Conservation (phyloP, 768 basidiomycete genomes). For the Russula dissimulans region DNA sequence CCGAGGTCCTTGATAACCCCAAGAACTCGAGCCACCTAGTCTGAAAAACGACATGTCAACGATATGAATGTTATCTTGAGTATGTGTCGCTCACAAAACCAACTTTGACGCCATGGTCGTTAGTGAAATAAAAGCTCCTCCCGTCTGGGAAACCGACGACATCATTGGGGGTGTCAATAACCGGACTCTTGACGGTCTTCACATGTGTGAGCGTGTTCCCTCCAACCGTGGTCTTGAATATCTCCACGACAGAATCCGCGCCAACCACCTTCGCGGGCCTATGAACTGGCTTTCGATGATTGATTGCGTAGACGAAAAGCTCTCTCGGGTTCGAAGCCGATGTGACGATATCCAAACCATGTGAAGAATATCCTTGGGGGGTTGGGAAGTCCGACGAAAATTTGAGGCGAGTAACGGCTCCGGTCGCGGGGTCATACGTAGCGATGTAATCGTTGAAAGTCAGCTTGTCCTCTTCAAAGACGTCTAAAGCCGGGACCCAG, state of each 20-base stretch:
- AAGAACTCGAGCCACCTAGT: conserved; percentile 4
- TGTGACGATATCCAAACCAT: conserved; percentile 62
- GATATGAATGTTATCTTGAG: background rate
- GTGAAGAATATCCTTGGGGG: conserved; percentile 40
- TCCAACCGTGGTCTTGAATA: conserved; percentile 49
- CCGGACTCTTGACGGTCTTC: conserved; percentile 45
- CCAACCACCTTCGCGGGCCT: conserved; percentile 37
- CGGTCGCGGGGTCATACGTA: conserved; percentile 43
- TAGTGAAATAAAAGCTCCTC: conserved; percentile 59
- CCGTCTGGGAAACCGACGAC: conserved; percentile 58
- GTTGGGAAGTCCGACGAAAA: conserved; percentile 24
- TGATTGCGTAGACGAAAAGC: conserved; percentile 61
- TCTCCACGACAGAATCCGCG: conserved; percentile 64
- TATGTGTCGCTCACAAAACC: conserved; percentile 36
- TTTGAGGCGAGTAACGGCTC: conserved; percentile 36
- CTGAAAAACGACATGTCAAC: background rate
- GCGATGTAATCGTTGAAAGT: conserved; percentile 48
- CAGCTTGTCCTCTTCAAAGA: conserved; percentile 30
- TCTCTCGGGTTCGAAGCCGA: conserved; percentile 38
- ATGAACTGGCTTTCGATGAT: conserved; percentile 49
- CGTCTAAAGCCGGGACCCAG: conserved; percentile 43
- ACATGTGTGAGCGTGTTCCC: conserved; percentile 41
- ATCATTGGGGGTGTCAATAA: conserved; percentile 62
- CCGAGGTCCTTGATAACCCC: conserved; percentile 30
- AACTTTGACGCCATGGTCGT: conserved; percentile 49